Base-by-base conservation (phyloP, 2,329 filamentous ascomycete genomes). In the Aquanectria penicillioides region DNA sequence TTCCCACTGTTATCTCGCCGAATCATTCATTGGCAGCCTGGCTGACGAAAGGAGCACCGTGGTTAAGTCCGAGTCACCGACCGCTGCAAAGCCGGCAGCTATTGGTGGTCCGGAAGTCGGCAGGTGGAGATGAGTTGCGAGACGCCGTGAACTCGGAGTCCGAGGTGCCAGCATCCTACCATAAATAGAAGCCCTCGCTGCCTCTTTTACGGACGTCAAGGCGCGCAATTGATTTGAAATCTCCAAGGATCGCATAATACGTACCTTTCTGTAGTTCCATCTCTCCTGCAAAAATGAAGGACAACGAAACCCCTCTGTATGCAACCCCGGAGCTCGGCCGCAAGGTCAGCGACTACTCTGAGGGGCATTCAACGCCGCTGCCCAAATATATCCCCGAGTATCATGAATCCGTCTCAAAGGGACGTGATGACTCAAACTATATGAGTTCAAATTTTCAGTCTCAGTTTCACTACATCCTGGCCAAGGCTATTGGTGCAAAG, bases 361-460 rank as follows among this genome's bases (percentile, higher is more conserved):
- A 74, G 29, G 58, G 69, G 25, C 76, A 80, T 67, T 82, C 80
- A 13, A 74, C 75, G 17, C 60, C 71, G 11, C 68, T 83, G 33
- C 80, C 81, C 4, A 70, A 74, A 54, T 68, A 77, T 57, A 76
- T 83, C 52, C 70, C 71, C 34, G 73, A 76, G 25, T 81, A 80
- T 58, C 80, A 83, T 59, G 75, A 74, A 26, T 25, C 54, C 25
- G 58, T 62, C 55, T 68, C 63, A 38, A 48, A 50, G 9, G 65
- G 40, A 34, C 71, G 71, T 36, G 44, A 66, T 4, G 68, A 72
- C 51, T 72, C 77, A 9, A 59, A 71, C 23, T 76, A 75, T 63
- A 74, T 80, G 74, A 78, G 75, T 56, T 79, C 77, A 33, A 72
- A 73, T 49, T 79, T 78, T 37, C 76, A 81, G 68, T 74, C 74